phyloP scores from a whole-genome alignment of 2,329 filamentous ascomycete genomes.

The Microdochium bolleyi region DNA sequence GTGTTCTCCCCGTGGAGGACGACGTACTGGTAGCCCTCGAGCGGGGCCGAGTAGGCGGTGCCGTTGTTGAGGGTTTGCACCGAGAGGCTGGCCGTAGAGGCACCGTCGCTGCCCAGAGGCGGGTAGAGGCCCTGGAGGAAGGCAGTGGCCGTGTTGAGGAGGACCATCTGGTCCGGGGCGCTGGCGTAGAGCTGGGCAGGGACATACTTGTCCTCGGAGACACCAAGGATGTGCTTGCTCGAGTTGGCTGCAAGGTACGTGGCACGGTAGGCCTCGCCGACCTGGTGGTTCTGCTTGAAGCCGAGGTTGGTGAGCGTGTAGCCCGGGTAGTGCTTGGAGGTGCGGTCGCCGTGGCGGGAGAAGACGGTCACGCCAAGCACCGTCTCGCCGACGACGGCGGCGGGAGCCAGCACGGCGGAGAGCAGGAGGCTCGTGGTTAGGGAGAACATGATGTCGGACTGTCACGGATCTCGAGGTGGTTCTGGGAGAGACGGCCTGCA shows the following conservation, averaged over 20 bases:
- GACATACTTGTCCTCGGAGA: constrained; percentile 59
- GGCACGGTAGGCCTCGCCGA: constrained; percentile 67
- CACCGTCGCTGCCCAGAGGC: not conserved
- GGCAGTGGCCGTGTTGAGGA: constrained; percentile 70
- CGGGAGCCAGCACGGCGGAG: not conserved
- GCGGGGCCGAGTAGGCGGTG: constrained; percentile 54
- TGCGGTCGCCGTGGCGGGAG: constrained; percentile 83
- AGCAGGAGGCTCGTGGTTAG: not conserved
- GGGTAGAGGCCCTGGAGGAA: constrained; percentile 88
- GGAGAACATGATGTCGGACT: not conserved
- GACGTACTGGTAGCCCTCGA: constrained; percentile 79
- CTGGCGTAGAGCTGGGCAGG: constrained; percentile 64
- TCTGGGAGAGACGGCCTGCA: not conserved
- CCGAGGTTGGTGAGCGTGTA: constrained; percentile 72
- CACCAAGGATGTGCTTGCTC: constrained; percentile 51
- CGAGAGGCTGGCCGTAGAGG: constrained; percentile 48
- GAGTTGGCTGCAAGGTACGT: constrained; percentile 63
- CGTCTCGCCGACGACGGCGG: constrained; percentile 43
- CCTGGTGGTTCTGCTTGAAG: constrained; percentile 64
- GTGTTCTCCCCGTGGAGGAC: constrained; percentile 56
- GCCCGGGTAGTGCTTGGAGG: constrained; percentile 65
- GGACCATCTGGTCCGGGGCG: constrained; percentile 66
- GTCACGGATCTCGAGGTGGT: not conserved
- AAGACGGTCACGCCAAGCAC: constrained; percentile 81
- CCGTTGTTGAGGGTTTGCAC: constrained; percentile 65